Percentiles rank a stretch among this genome's conserved stretches.
phyloP scores from a whole-genome alignment of 306 rosid species.

The Quercus rubra region DNA sequence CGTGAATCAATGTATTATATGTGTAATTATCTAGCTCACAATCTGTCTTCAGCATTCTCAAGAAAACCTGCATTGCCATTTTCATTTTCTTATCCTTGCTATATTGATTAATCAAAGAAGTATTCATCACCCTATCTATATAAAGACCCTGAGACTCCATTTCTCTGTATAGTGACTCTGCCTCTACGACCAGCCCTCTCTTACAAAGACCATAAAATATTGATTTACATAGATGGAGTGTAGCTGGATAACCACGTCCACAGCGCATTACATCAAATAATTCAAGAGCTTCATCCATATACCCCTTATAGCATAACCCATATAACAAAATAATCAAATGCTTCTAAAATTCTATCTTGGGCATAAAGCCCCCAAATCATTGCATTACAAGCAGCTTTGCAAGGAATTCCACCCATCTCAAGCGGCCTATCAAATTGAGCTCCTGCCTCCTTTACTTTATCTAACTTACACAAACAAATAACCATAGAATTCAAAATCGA shows the following conservation, averaged over 20 bases:
- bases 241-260: constrained; percentile 16
- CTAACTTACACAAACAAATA: constrained; percentile 32
- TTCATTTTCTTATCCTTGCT: constrained; percentile 39
- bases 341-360: constrained; percentile 31
- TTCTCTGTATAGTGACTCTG: constrained; percentile 32
- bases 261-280: constrained; percentile 36
- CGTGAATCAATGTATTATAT: constrained; percentile 39
- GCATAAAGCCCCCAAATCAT: constrained; percentile 26
- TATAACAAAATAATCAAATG: constrained; percentile 29
- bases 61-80: constrained; percentile 43
- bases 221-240: constrained; percentile 36
- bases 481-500: constrained; percentile 35
- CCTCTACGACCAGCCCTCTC: constrained; percentile 36
- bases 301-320: constrained; percentile 35
- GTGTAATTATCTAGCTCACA: constrained; percentile 35
- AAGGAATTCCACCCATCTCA: constrained; percentile 19
- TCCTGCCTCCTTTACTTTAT: constrained; percentile 35
- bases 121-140: constrained; percentile 41
- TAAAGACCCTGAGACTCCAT: constrained; percentile 40
- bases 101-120: constrained; percentile 37
- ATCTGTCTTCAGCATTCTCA: constrained; percentile 40
- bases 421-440: constrained; percentile 27
- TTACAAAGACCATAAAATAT: constrained; percentile 44
- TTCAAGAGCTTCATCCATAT: constrained; percentile 37
- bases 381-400: constrained; percentile 24